Conservation (phyloP, 805 yeast species). For the Priceomyces fermenticarens region DNA sequence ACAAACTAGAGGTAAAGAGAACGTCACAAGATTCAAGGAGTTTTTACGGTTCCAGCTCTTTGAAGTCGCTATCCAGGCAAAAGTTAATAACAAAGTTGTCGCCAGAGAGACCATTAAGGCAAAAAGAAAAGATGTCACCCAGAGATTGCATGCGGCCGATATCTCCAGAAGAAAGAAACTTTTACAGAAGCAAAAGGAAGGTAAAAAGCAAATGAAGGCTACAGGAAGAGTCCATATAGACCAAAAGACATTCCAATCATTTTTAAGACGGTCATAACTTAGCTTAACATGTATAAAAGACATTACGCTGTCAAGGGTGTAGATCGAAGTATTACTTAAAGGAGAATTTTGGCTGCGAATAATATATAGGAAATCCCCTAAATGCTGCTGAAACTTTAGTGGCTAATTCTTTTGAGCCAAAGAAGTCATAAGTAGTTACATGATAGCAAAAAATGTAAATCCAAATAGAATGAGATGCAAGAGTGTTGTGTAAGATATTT, state of each 20-base stretch:
- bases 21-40: slow-evolving; percentile 80
- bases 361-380: too few relatives aligned
- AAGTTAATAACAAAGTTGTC: slow-evolving; percentile 71
- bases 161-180: slow-evolving; percentile 85
- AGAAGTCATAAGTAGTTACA: too few relatives aligned
- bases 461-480: too few relatives aligned
- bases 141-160: slow-evolving; percentile 91
- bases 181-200: slow-evolving; percentile 86
- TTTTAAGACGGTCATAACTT: slow-evolving; percentile 44
- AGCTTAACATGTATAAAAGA: slow-evolving; percentile 4
- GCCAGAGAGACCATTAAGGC: slow-evolving; percentile 95
- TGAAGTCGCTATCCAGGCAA: slow-evolving; percentile 91
- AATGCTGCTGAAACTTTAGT: too few relatives aligned
- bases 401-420: too few relatives aligned
- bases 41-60: slow-evolving; percentile 79
- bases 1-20: slow-evolving; percentile 68
- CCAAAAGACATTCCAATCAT: slow-evolving; percentile 87
- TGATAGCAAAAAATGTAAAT: too few relatives aligned
- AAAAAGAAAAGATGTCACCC: slow-evolving; percentile 90
- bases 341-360: too few relatives aligned
- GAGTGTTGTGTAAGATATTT: too few relatives aligned
- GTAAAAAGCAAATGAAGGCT: slow-evolving; percentile 79
- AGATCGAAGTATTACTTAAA: background rate
- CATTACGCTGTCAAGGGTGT: slow-evolving; percentile 2
- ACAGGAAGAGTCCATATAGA: slow-evolving; percentile 76